Evolutionary conservation across 1,139 yeast species (phyloP), one percentile per base, ranked within the genome.

Genomic region (Yamadazyma kanchanaburiensis): DNA sequence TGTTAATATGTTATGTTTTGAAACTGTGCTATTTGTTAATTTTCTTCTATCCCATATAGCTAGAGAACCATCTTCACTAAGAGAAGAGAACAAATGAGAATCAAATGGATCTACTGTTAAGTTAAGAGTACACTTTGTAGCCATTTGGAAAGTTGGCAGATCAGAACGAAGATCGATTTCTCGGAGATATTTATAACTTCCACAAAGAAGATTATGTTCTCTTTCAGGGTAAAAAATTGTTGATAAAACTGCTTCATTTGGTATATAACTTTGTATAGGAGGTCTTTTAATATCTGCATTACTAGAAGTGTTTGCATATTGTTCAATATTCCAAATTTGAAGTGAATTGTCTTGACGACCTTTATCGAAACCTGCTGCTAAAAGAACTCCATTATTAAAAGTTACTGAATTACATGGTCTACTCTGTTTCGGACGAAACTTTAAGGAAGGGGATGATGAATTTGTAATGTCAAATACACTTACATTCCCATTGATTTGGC

Each of bases 21-120:
- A 20, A 17, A 43, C 28, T 3, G 35, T 33, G 22, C 40, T 48
- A 8, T 53, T 49, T 0, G 61, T 51, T 29, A 87, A 55, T 41
- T 74, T 79, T 37, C 96, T 69, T 37, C 94, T 70, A 52, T 89
- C 97, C 94, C 95, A 89, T 10, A 88, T 68, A 0, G 91, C 80
- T 34, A 88, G 60, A 0, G 94, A 75, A 1, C 96, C 95, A 47
- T 85, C 94, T 45, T 87, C 96, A 31, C 87, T 75, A 41, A 74
- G 75, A 0, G 94, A 79, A 22, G 86, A 77, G 53, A 87, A 85
- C 41, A 75, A 70, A 53, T 75, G 69, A 21, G 70, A 70, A 33
- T 63, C 64, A 46, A 78, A 77, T 4, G 84, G 91, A 48, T 86
- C 91, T 23, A 81, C 64, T 7, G 74, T 67, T 26, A 89, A 68